Evolutionary conservation across 805 yeast genomes (phyloP).

Genomic region (Candida lessepsii): DNA sequence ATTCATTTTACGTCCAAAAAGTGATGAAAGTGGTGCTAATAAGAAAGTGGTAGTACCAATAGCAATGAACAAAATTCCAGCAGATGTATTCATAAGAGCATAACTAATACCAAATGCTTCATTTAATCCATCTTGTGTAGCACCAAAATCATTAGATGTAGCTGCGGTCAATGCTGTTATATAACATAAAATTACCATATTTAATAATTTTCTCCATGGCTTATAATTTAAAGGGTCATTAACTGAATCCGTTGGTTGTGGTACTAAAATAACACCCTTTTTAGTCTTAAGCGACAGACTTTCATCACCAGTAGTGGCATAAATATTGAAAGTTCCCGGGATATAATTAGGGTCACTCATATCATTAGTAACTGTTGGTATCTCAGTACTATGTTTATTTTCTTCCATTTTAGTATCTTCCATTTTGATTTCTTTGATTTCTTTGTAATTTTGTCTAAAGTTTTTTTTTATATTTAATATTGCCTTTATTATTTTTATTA

Average conservation of each 20-base stretch:
- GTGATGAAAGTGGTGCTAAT: slow-evolving; percentile 44
- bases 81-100: slow-evolving; percentile 47
- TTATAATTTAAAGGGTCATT: slow-evolving; percentile 52
- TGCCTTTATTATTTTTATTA: too few relatives aligned
- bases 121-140: slow-evolving; percentile 47
- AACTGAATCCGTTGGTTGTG: slow-evolving; percentile 50
- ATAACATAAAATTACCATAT: slow-evolving; percentile 38
- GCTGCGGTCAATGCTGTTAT: slow-evolving; percentile 51
- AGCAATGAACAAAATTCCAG: slow-evolving; percentile 47
- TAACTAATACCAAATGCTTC: slow-evolving; percentile 42
- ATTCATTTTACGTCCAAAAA: slow-evolving; percentile 46
- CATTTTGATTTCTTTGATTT: neutral
- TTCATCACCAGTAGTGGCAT: slow-evolving; percentile 21
- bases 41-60: slow-evolving; percentile 45
- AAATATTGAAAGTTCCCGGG: slow-evolving; percentile 57
- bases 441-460: too few relatives aligned
- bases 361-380: slow-evolving; percentile 3
- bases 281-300: slow-evolving; percentile 19
- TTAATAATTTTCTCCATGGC: slow-evolving; percentile 31
- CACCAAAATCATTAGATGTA: slow-evolving; percentile 47
- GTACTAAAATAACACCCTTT: slow-evolving; percentile 39
- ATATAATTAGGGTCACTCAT: slow-evolving; percentile 39
- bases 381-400: neutral
- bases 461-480: too few relatives aligned
- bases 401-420: neutral